These are phyloP conservation scores for Lenzites betulinus DNA, from an alignment of 768 basidiomycete species.

Conservation along the genomic window DNA sequence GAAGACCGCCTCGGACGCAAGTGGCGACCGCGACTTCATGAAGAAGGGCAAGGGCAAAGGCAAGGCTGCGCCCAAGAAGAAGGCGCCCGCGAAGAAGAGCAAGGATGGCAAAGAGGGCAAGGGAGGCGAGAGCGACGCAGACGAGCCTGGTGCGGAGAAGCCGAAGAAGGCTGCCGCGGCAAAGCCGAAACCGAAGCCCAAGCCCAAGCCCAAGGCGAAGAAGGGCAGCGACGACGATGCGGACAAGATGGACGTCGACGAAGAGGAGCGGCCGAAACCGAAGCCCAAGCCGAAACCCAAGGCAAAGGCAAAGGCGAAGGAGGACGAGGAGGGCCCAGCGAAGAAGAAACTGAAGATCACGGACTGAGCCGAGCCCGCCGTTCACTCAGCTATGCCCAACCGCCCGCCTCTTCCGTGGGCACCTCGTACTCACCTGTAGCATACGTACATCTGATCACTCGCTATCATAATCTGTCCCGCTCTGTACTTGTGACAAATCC, in stretches of 20 bases:
- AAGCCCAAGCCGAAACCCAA: slow-evolving; percentile 51
- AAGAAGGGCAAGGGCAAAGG: slow-evolving; percentile 37
- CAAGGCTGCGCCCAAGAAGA: slow-evolving; percentile 37
- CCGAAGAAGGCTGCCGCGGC: slow-evolving; percentile 54
- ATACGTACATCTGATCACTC: neutral
- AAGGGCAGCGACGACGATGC: slow-evolving; percentile 42
- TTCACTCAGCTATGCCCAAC: neutral
- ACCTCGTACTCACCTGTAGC: neutral
- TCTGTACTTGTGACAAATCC: slow-evolving; percentile 8
- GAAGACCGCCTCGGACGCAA: slow-evolving; percentile 82
- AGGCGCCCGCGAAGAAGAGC: slow-evolving; percentile 34
- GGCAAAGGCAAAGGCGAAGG: slow-evolving; percentile 41
- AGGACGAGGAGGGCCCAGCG: slow-evolving; percentile 52
- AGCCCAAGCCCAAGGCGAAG: slow-evolving; percentile 54
- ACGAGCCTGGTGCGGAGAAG: slow-evolving; percentile 42
- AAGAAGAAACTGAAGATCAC: slow-evolving; percentile 77
- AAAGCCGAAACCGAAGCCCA: slow-evolving; percentile 54
- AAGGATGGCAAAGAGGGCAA: slow-evolving; percentile 21
- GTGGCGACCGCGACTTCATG: slow-evolving; percentile 70
- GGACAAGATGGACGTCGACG: slow-evolving; percentile 44
- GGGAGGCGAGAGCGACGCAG: slow-evolving; percentile 34
- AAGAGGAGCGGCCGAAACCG: slow-evolving; percentile 35
- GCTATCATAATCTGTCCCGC: neutral
- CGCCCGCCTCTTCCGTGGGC: neutral
- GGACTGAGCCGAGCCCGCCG: slow-evolving; percentile 30